A percentile compares a stretch with the other conserved stretches of the same genome.
These are phyloP conservation scores for Phyllosticta paracitricarpa DNA, from an alignment of 2,329 filamentous ascomycete genomes.

Conservation along the genomic window DNA sequence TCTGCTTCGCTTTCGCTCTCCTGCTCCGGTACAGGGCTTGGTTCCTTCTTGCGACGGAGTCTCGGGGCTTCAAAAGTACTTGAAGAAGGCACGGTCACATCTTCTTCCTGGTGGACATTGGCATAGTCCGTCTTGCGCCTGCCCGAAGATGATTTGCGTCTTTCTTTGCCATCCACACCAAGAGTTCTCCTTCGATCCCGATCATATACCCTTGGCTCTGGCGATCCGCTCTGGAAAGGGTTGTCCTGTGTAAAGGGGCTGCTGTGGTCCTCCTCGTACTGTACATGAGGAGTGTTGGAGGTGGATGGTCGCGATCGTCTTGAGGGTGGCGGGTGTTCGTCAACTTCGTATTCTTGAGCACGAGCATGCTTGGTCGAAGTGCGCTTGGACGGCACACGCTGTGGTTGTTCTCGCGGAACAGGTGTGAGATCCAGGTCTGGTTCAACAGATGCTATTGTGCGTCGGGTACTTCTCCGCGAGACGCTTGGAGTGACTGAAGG, in stretches of 20 bases:
- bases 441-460: slow-evolving; percentile 5
- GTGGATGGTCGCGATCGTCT: slow-evolving; percentile 15
- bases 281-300: slow-evolving; percentile 29
- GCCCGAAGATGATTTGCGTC: slow-evolving; percentile 33
- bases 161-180: slow-evolving; percentile 28
- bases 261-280: slow-evolving; percentile 39
- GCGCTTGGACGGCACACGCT: slow-evolving; percentile 27
- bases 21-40: slow-evolving; percentile 4
- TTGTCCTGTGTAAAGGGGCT: slow-evolving; percentile 82
- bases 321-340: slow-evolving; percentile 21
- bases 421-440: slow-evolving; percentile 8
- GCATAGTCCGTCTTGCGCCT: slow-evolving; percentile 33
- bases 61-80: background rate
- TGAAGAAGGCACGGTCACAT: slow-evolving; percentile 41
- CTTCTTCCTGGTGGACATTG: slow-evolving; percentile 37
- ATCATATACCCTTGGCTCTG: slow-evolving; percentile 30
- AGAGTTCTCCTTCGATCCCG: slow-evolving; percentile 43
- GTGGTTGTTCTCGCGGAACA: slow-evolving; percentile 13
- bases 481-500: background rate
- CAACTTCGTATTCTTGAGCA: slow-evolving; percentile 23
- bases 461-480: background rate
- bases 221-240: slow-evolving; percentile 80
- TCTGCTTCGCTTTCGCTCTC: background rate
- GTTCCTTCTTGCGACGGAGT: slow-evolving; percentile 1
- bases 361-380: slow-evolving; percentile 36